A percentile compares a stretch with the other conserved stretches of the same genome.
phyloP scores from a whole-genome alignment of 257 asterid species.

The Fraxinus excelsior region DNA sequence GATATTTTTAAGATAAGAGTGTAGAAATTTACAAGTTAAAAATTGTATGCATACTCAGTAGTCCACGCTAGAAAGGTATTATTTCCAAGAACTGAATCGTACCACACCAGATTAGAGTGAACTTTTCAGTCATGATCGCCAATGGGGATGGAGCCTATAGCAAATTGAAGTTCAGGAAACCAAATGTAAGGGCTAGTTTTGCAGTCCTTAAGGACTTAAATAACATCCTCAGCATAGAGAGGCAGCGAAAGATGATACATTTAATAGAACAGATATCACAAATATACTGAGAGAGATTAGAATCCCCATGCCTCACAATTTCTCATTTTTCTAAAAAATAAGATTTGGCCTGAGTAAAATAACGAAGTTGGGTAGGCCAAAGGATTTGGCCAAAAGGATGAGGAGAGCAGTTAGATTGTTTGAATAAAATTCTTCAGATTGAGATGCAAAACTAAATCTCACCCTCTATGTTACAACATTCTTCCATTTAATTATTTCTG shows the following conservation, averaged over 20 bases:
- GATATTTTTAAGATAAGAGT: background rate
- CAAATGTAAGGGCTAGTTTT: background rate
- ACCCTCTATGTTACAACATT: too few species aligned
- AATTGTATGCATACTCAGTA: background rate
- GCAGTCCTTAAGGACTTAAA: background rate
- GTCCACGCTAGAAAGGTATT: too few species aligned
- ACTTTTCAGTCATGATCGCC: background rate
- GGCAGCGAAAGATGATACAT: background rate
- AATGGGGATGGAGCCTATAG: background rate
- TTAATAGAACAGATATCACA: too few species aligned
- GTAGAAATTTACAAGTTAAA: background rate
- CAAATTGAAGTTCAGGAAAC: background rate
- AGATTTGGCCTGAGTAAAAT: background rate
- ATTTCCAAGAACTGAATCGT: background rate
- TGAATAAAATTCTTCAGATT: too few species aligned
- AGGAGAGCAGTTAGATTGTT: too few species aligned
- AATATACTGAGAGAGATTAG: too few species aligned
- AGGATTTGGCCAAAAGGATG: too few species aligned
- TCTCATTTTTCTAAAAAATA: too few species aligned
- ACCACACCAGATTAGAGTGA: background rate
- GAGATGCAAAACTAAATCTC: too few species aligned
- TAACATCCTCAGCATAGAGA: background rate
- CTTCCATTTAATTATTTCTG: too few species aligned
- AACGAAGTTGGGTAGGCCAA: background rate
- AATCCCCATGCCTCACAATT: too few species aligned